These are phyloP conservation scores for Aspergillus sclerotiicarbonarius DNA, from an alignment of 495 filamentous ascomycete species.

Conservation along the genomic window DNA sequence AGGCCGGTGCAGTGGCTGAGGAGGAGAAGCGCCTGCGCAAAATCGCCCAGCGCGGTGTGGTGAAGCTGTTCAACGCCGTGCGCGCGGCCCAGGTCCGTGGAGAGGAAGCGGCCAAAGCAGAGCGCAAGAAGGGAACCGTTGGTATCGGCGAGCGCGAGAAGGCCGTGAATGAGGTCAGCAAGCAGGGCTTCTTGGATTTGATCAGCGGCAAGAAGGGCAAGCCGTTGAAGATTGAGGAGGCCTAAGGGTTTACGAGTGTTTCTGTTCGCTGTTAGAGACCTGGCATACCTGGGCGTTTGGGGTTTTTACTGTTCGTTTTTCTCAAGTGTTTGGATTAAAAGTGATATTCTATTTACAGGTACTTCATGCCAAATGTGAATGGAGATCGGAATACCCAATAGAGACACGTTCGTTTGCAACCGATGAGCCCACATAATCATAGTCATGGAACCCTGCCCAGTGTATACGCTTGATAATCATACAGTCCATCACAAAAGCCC, in stretches of 20 bases:
- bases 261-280: conserved; percentile 19
- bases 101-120: conserved; percentile 66
- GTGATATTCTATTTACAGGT: conserved; percentile 21
- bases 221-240: conserved; percentile 49
- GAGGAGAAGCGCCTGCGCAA: conserved; percentile 79
- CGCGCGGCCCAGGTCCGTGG: conserved; percentile 85
- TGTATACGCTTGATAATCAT: conserved; percentile 9
- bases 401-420: conserved; percentile 11
- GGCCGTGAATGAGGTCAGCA: conserved; percentile 89
- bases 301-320: conserved; percentile 16
- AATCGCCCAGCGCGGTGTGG: conserved; percentile 85
- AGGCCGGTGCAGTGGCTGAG: conserved; percentile 59
- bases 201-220: conserved; percentile 63
- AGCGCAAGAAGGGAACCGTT: conserved; percentile 68
- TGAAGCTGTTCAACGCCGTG: conserved; percentile 95
- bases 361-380: conserved; percentile 17
- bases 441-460: neutral
- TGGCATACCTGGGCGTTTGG: conserved; percentile 41
- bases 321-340: conserved; percentile 23
- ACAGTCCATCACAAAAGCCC: neutral
- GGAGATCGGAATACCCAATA: conserved; percentile 26
- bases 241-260: conserved; percentile 24
- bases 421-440: neutral
- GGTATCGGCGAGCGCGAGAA: conserved; percentile 73
- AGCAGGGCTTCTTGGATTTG: conserved; percentile 90